A percentile compares a stretch with the other conserved stretches of the same genome.
Evolutionary conservation across 2,329 filamentous ascomycete species (phyloP).

Genomic region (Chaetomiaceae sp.): DNA sequence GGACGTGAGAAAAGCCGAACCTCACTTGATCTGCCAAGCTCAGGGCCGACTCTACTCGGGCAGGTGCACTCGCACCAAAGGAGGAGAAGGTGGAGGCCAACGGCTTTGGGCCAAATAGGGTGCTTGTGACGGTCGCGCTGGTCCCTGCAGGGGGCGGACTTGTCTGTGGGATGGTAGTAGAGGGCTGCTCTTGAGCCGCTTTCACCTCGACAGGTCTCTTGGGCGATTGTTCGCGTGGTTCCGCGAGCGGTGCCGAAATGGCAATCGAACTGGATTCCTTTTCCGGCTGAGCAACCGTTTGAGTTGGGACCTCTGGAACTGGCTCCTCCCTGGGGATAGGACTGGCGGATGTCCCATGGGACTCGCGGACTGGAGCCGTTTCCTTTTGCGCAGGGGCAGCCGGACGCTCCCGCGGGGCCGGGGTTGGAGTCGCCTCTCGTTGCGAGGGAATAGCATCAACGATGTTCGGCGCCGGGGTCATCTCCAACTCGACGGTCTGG

Average conservation of each 20-base stretch:
- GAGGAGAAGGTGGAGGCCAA: constrained; percentile 18
- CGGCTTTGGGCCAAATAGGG: constrained; percentile 17
- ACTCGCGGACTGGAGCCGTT: not conserved
- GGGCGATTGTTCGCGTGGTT: not conserved
- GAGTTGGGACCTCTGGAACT: not conserved
- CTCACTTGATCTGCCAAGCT: constrained; percentile 29
- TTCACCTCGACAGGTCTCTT: too few species aligned
- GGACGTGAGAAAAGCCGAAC: constrained; percentile 29
- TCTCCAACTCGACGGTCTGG: constrained; percentile 28
- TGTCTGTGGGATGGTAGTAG: not conserved
- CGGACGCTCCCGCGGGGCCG: not conserved
- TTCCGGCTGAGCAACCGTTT: not conserved
- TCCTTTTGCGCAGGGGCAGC: not conserved
- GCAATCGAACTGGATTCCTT: not conserved
- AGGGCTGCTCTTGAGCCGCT: not conserved
- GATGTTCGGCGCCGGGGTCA: not conserved
- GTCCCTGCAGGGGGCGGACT: not conserved
- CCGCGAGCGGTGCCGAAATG: not conserved
- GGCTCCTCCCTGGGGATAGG: not conserved
- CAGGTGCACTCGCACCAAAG: constrained; percentile 21
- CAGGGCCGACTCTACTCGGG: constrained; percentile 9
- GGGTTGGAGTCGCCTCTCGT: not conserved
- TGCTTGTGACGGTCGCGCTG: not conserved
- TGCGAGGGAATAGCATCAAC: not conserved
- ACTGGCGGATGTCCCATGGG: not conserved